Evolutionary conservation across 2,329 filamentous ascomycete genomes (phyloP).

Genomic region (Pezicula radicicola): DNA sequence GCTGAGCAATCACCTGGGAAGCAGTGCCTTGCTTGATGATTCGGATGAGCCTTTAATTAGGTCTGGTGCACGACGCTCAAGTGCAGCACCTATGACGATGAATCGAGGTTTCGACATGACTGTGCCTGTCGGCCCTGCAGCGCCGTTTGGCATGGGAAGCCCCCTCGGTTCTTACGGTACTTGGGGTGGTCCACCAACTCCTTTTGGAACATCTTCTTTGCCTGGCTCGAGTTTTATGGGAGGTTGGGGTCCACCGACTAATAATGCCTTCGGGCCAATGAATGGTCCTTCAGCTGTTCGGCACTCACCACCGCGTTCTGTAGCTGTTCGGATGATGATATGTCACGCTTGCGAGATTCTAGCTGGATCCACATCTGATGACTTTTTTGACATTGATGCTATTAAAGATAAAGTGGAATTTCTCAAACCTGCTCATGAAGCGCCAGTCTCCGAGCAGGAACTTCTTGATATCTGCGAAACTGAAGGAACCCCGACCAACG

Average conservation of each 20-base stretch:
- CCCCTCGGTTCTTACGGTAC: conserved; percentile 24
- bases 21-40: conserved; percentile 82
- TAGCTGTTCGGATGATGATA: conserved; percentile 69
- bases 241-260: conserved; percentile 26
- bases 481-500: conserved; percentile 81
- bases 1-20: conserved; percentile 77
- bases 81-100: conserved; percentile 23
- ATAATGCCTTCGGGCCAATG: conserved; percentile 46
- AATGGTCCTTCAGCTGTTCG: conserved; percentile 35
- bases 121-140: conserved; percentile 9
- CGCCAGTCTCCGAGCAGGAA: conserved; percentile 56
- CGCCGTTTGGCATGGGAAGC: conserved; percentile 27
- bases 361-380: conserved; percentile 46
- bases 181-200: conserved; percentile 31
- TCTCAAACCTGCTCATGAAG: conserved; percentile 47
- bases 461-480: conserved; percentile 82
- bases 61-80: conserved; percentile 30
- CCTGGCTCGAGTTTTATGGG: conserved; percentile 27
- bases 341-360: conserved; percentile 74
- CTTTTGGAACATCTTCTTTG: conserved; percentile 28
- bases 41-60: conserved; percentile 52
- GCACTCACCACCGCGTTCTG: conserved; percentile 58
- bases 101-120: conserved; percentile 17
- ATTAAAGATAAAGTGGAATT: conserved; percentile 63
- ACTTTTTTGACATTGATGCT: conserved; percentile 66